Evolutionary conservation across 2,329 filamentous ascomycete species (phyloP), one percentile per base, ranked within the genome.

Genomic region (Madurella fahalii): DNA sequence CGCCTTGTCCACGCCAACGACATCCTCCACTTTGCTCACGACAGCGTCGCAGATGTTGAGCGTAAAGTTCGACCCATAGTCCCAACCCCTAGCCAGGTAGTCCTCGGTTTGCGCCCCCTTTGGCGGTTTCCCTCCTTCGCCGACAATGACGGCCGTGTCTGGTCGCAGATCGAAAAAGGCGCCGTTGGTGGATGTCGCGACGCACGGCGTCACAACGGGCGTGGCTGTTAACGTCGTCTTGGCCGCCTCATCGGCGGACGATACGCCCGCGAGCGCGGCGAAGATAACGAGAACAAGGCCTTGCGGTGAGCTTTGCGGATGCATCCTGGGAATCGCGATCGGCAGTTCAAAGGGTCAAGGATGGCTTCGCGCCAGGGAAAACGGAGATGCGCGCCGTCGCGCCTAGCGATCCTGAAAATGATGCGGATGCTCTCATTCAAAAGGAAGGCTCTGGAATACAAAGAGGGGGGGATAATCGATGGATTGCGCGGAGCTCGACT

Each of bases 41-140:
- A 92, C 86, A 1, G 87, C 77, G 37, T 79, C 84, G 73, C 89
- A 94, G 63, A 94, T 85, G 72, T 94, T 94, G 64, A 93, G 68
- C 2, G 89, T 93, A 66, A 94, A 94, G 73, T 93, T 93, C 60
- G 83, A 82, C 59, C 82, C 83, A 63, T 91, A 89, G 71, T 93
- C 89, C 68, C 84, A 87, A 34, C 89, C 89, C 56, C 80, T 81
- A 8, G 86, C 83, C 59, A 83, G 78, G 69, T 84, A 84, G 66
- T 84, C 80, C 32, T 73, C 71, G 9, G 71, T 70, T 11, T 72
- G 70, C 30, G 67, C 69, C 13, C 72, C 72, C 58, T 72, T 74
- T 57, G 73, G 70, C 13, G 72, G 65, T 62, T 77, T 78, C 31
- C 67, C 65, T 5, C 71, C 74, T 44, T 78, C 73, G 18, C 72